Percentiles rank a stretch among this genome's conserved stretches.
Evolutionary conservation across 805 yeast species (phyloP).

Genomic region (Danielia reshetovae): DNA sequence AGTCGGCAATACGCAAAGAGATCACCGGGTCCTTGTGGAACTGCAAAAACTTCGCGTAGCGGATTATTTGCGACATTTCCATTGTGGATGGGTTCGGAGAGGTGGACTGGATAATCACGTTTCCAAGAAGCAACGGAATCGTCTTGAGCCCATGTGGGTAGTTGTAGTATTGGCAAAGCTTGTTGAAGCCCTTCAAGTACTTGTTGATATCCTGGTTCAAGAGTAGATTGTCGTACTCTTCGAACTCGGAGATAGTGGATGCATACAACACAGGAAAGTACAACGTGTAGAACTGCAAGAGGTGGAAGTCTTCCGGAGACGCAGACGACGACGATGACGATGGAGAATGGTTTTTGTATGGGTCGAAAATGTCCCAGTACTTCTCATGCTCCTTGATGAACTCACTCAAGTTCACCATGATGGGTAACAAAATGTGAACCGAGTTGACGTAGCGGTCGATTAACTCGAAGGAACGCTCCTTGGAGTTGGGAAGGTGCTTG

Average conservation of each 20-base stretch:
- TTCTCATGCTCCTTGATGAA: constrained; percentile 44
- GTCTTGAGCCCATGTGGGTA: constrained; percentile 47
- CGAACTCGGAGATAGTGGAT: constrained; percentile 55
- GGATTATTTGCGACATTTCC: constrained; percentile 51
- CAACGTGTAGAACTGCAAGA: constrained; percentile 43
- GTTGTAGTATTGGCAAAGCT: constrained; percentile 45
- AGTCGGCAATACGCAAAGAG: constrained; percentile 46
- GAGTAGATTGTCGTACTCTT: constrained; percentile 48
- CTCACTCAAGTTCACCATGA: constrained; percentile 42
- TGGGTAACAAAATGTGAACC: constrained; percentile 54
- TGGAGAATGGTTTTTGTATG: constrained; percentile 5
- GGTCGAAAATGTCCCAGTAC: constrained; percentile 41
- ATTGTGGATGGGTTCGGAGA: constrained; percentile 54
- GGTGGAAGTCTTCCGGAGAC: constrained; percentile 29
- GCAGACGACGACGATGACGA: constrained; percentile 7
- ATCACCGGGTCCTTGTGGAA: constrained; percentile 59
- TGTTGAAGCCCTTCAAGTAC: constrained; percentile 47
- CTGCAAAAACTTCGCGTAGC: constrained; percentile 54
- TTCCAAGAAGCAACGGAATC: constrained; percentile 42
- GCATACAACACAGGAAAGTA: constrained; percentile 56
- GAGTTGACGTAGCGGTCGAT: constrained; percentile 47
- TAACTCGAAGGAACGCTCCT: constrained; percentile 43
- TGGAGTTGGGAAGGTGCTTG: constrained; percentile 42
- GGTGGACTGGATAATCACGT: constrained; percentile 48
- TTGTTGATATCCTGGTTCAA: constrained; percentile 47